A percentile compares a stretch with the other conserved stretches of the same genome.
These are phyloP conservation scores for Trichoderma endophyticum DNA, from an alignment of 2,329 filamentous ascomycete genomes.

Conservation along the genomic window DNA sequence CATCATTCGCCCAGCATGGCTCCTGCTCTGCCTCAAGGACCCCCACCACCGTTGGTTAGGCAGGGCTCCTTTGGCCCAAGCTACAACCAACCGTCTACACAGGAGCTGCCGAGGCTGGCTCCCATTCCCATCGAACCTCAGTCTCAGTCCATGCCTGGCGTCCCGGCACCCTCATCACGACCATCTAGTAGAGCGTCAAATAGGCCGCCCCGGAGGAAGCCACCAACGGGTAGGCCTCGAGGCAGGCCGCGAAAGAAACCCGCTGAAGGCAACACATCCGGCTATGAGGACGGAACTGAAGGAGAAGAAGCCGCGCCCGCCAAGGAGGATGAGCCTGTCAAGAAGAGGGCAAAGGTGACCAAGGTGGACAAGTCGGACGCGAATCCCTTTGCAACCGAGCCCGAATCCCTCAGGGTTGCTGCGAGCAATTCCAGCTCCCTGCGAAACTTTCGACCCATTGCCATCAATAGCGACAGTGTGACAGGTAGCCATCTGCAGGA, in stretches of 20 bases:
- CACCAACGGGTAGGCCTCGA: slow-evolving; percentile 53
- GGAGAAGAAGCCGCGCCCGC: slow-evolving; percentile 48
- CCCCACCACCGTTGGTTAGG: slow-evolving; percentile 23
- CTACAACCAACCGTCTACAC: slow-evolving; percentile 23
- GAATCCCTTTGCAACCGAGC: slow-evolving; percentile 66
- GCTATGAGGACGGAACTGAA: slow-evolving; percentile 65
- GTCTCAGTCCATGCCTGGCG: slow-evolving; percentile 21
- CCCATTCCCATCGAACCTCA: slow-evolving; percentile 32
- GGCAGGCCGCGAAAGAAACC: slow-evolving; percentile 56
- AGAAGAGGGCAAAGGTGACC: slow-evolving; percentile 76
- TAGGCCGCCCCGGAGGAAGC: slow-evolving; percentile 37
- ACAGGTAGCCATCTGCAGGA: slow-evolving; percentile 61
- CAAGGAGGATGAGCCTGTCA: slow-evolving; percentile 49
- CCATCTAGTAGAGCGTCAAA: slow-evolving; percentile 60
- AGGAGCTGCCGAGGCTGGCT: slow-evolving; percentile 36
- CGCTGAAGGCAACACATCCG: slow-evolving; percentile 65
- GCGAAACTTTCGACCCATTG: slow-evolving; percentile 75
- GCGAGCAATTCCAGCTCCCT: slow-evolving; percentile 88
- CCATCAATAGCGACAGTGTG: slow-evolving; percentile 45
- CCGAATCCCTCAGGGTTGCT: slow-evolving; percentile 81
- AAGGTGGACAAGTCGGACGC: slow-evolving; percentile 70
- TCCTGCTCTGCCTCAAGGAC: slow-evolving; percentile 36
- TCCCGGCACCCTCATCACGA: slow-evolving; percentile 43
- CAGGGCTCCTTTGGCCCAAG: slow-evolving; percentile 30
- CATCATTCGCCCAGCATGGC: slow-evolving; percentile 33